Evolutionary conservation across 176 grass and related monocot species (phyloP), one percentile per base, ranked within the genome.

Genomic region (Olyra latifolia): DNA sequence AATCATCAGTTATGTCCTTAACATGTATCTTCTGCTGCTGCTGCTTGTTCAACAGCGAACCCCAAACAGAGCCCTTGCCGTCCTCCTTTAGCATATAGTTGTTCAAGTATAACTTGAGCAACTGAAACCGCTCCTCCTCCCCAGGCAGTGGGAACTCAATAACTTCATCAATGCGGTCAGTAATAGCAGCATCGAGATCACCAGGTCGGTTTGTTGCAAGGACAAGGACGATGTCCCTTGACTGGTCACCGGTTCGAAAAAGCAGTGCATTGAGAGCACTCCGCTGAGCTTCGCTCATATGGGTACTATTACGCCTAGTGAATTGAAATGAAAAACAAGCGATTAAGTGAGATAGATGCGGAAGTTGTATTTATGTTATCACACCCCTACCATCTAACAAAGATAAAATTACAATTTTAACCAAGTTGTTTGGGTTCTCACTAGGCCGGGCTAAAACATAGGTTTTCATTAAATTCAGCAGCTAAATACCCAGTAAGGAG

Each of bases 201-300:
- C 92, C 90, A 13, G 93, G 97, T 53, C 88, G 84, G 82, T 96
- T 99, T 72, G 97, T 96, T 25, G 93, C 97, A 55, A 99, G 87
- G 38, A 93, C 97, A 78, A 99, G 78, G 49, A 95, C 90, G 5
- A 93, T 86, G 44, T 93, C 93, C 55, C 93, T 88, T 50, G 97
- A 99, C 66, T 99, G 93, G 72, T 99, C 97, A 74, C 97, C 93
- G 1, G 96, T 96, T 78, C 93, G 91, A 56, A 99, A 99, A 5
- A 99, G 85, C 60, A 99, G 77, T 61, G 96, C 96, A 86, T 99
- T 99, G 61, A 99, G 79, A 62, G 97, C 97, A 82, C 93, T 99
- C 29, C 91, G 84, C 83, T 95, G 92, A 30, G 93, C 88, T 87
- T 95, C 97, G 11, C 93, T 99, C 97, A 93, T 99, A 76, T 86